Conservation (phyloP, 163 green algal species). For the Trebouxiophyceae sp. region DNA sequence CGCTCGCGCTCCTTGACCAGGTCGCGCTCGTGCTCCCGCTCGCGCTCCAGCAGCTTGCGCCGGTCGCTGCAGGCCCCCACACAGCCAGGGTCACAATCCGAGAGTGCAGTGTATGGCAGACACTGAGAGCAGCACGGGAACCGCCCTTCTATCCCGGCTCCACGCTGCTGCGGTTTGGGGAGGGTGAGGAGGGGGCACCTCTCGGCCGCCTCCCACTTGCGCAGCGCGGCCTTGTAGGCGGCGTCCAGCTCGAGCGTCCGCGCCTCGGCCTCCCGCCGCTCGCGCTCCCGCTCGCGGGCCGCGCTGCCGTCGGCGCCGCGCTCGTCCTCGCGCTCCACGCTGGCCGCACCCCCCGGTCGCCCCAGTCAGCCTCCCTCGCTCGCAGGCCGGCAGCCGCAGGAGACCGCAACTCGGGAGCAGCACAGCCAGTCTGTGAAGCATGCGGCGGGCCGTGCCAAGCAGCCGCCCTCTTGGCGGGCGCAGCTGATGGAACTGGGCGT, state of each 20-base stretch:
- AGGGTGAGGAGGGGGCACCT: constrained; percentile 32
- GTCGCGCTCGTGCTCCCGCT: constrained; percentile 32
- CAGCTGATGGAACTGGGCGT: too few species aligned
- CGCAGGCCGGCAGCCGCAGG: too few species aligned
- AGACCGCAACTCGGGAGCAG: too few species aligned
- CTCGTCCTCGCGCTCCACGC: constrained; percentile 9
- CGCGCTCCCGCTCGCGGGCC: constrained; percentile 23
- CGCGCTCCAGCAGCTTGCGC: constrained; percentile 8
- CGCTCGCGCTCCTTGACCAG: constrained; percentile 25
- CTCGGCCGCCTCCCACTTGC: constrained; percentile 54
- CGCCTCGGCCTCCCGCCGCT: constrained; percentile 7
- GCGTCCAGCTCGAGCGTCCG: constrained; percentile 20
- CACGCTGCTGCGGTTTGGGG: too few species aligned
- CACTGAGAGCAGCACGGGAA: too few species aligned
- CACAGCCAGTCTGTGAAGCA: too few species aligned
- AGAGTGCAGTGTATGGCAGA: too few species aligned
- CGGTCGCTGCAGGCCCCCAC: background rate
- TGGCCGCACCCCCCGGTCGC: too few species aligned
- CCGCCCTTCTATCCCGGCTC: too few species aligned
- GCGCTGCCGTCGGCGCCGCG: constrained; percentile 26
- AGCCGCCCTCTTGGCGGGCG: too few species aligned
- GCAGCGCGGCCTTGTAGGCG: constrained; percentile 30
- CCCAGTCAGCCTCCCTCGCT: too few species aligned
- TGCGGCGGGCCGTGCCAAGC: too few species aligned
- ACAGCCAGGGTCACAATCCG: background rate